Evolutionary conservation across 805 yeast genomes (phyloP), one percentile per base, ranked within the genome.

Genomic region (Candida coleopterorum): DNA sequence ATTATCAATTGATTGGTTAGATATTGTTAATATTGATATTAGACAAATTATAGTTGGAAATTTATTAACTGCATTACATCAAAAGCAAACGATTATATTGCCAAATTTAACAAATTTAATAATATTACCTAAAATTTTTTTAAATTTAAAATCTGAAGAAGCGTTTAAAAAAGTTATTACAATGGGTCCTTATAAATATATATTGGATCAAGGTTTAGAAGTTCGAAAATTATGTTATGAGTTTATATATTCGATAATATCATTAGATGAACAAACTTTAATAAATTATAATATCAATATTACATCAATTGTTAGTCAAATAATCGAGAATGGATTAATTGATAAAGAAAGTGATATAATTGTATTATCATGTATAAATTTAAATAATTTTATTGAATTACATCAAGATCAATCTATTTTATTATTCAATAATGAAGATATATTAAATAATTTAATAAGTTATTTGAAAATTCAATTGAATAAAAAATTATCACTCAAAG

Each of bases 161-260:
- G 72, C 74, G 39, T 79, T 75, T 48, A 74, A 81, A 30, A 79
- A 79, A 37, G 63, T 70, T 14, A 79, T 86, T 23, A 82, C 81
- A 32, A 85, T 87, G 76, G 96, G 96, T 2, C 94, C 95, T 0
- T 85, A 82, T 65, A 85, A 84, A 52, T 89, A 85, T 52, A 78
- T 79, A 42, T 74, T 85, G 26, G 96, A 86, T 49, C 81, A 80
- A 45, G 93, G 88, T 0, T 64, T 84, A 26, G 86, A 79, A 41
- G 74, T 77, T 40, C 69, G 95, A 37, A 83, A 83, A 51, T 72
- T 82, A 25, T 68, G 84, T 6, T 83, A 80, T 54, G 95, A 85
- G 50, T 60, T 80, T 16, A 59, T 85, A 20, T 81, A 78, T 53
- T 70, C 85, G 7, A 54, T 82, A 3, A 53, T 62, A 9, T 53